Base-by-base conservation (phyloP, 2,329 filamentous ascomycete species). In the Cladosporium sp. region DNA sequence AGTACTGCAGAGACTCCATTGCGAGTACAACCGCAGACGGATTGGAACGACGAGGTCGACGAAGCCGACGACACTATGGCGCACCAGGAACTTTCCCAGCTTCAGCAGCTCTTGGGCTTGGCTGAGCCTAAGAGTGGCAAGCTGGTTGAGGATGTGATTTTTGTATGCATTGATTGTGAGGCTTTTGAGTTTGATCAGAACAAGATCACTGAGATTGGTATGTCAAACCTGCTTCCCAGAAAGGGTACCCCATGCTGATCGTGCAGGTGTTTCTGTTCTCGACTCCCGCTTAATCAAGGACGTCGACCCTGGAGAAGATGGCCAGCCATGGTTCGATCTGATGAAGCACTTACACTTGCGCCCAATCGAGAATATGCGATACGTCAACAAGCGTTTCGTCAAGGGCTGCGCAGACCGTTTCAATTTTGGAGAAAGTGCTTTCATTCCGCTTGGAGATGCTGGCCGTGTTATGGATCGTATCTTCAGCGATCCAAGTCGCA, bases 151-250 rank as follows among this genome's bases (percentile, higher is more conserved):
- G 80, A 83, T 21, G 83, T 87, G 0, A 82, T 96, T 6, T 90
- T 97, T 70, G 81, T 97, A 65, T 88, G 86, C 68, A 82, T 98
- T 51, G 95, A 99, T 72, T 81, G 95, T 32, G 95, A 99, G 77
- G 88, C 89, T 1, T 91, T 89, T 66, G 95, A 99, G 76, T 78
- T 79, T 21, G 81, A 86, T 54, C 85, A 87, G 14, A 80, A 83
- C 34, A 81, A 86, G 13, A 84, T 98, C 66, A 96, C 93, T 0
- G 95, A 99, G 76, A 83, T 99, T 39, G 95, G 95, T 0, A 82
- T 98, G 49, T 89, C 91, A 23, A 46, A 5, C 1, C 36, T n/a
- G 21, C 11, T 2, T 32, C 3, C 7, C 6, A 2, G 6, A 28
- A 18, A 16, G 3, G 6, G 2, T 13, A 2, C 11, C 11, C 2